These are phyloP conservation scores for Stagonosporopsis vannaccii DNA, from an alignment of 2,329 filamentous ascomycete species.

Conservation along the genomic window DNA sequence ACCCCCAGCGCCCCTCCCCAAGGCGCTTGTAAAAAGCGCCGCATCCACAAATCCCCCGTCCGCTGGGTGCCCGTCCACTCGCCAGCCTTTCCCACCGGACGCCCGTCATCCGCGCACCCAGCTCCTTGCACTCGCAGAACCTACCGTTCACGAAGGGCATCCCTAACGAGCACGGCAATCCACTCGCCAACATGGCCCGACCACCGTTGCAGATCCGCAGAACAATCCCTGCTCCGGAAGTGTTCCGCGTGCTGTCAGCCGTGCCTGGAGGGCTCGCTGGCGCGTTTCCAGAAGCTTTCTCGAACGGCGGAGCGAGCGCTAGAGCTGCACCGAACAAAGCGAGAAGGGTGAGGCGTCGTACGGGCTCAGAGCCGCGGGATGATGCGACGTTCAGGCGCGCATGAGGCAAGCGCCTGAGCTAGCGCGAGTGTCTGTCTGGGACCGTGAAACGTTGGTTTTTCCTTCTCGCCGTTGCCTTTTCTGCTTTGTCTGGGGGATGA, in stretches of 20 bases:
- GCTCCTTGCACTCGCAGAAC: conserved; percentile 12
- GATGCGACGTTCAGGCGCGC: conserved; percentile 2
- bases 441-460: background rate
- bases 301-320: conserved; percentile 13
- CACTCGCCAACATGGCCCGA: conserved; percentile 11
- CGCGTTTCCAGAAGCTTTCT: conserved; percentile 16
- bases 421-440: background rate
- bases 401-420: background rate
- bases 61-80: conserved; percentile 2
- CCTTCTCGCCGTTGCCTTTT: background rate
- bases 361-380: conserved; percentile 1
- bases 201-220: conserved; percentile 14
- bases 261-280: background rate
- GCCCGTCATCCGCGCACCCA: background rate
- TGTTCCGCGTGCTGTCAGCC: conserved; percentile 13
- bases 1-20: background rate
- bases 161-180: background rate
- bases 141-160: conserved; percentile 5
- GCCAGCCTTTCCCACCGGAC: conserved; percentile 14
- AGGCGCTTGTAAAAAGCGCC: background rate
- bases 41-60: conserved; percentile 10
- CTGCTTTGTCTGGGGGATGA: background rate
- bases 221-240: conserved; percentile 10
- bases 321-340: conserved; percentile 10
- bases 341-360: background rate